Evolutionary conservation across 1,284 basidiomycete species (phyloP), one percentile per base, ranked within the genome.

Genomic region (Abortiporus biennis): DNA sequence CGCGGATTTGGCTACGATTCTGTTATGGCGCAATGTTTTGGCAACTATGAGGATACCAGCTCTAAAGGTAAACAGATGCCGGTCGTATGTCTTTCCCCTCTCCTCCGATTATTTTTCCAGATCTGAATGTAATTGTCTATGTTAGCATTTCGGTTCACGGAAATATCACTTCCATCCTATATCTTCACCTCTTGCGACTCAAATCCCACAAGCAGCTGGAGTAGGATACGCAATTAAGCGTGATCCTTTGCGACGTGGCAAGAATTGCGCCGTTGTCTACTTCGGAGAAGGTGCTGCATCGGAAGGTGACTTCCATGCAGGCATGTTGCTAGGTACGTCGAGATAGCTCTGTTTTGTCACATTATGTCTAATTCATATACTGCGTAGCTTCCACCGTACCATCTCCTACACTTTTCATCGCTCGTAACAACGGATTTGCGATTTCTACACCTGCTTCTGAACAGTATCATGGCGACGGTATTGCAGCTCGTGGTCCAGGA

Each of bases 201-300:
- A 97, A 65, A 92, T 97, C 49, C 94, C 93, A 0, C 92, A 96
- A 64, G 94, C 92, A 5, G 92, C 93, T 0, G 94, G 94, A 4
- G 90, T 95, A 3, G 93, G 78, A 0, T 96, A 89, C 58, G 91
- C 92, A 1, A 71, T 97, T 42, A 88, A 87, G 57, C 78, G 90
- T 3, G 84, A 85, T 47, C 85, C 88, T 0, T 67, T 66, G 29
- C 74, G 92, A 31, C 74, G 86, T 40, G 73, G 78, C 16, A 76
- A 76, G 47, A 85, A 84, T 49, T 85, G 93, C 36, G 92, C 92
- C 0, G 86, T 84, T 5, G 92, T 92, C 47, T 96, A 85, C 65
- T 94, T 95, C 54, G 94, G 93, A n/a, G 76, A 80, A 59, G 82
- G 83, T 36, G 80, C 81, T n/a, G 85, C 84, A 2, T 85, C 81